These are phyloP conservation scores for Aspergillus udagawae DNA, from an alignment of 2,329 filamentous ascomycete species.

Conservation along the genomic window DNA sequence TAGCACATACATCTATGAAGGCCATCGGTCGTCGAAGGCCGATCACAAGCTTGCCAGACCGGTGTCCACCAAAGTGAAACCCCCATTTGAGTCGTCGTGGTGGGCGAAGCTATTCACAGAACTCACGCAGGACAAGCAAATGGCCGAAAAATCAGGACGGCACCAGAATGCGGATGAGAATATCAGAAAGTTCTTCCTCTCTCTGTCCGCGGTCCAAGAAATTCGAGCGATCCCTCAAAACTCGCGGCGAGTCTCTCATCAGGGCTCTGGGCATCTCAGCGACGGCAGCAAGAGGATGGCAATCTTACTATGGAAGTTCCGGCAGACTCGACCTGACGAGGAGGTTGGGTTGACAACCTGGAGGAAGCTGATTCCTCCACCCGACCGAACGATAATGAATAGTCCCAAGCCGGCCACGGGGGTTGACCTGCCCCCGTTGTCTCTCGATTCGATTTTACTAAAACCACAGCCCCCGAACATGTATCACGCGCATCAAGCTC, in stretches of 20 bases:
- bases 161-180: slow-evolving; percentile 32
- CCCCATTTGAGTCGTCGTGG: slow-evolving; percentile 43
- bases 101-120: slow-evolving; percentile 43
- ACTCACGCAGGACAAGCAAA: slow-evolving; percentile 37
- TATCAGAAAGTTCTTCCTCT: slow-evolving; percentile 35
- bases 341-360: slow-evolving; percentile 44
- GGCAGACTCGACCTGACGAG: slow-evolving; percentile 36
- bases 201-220: slow-evolving; percentile 45
- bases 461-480: slow-evolving; percentile 28
- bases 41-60: slow-evolving; percentile 33
- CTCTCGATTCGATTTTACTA: slow-evolving; percentile 33
- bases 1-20: slow-evolving; percentile 40
- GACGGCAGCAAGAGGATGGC: slow-evolving; percentile 38
- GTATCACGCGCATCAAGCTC: slow-evolving; percentile 29
- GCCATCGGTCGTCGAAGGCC: slow-evolving; percentile 26
- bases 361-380: slow-evolving; percentile 38
- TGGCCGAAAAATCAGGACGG: slow-evolving; percentile 34
- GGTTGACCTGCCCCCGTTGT: slow-evolving; percentile 34
- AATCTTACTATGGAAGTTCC: slow-evolving; percentile 46
- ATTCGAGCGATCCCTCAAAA: slow-evolving; percentile 33
- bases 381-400: slow-evolving; percentile 33
- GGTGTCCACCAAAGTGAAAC: slow-evolving; percentile 38
- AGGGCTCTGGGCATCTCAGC: slow-evolving; percentile 19
- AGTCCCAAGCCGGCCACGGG: slow-evolving; percentile 32
- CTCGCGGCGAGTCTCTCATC: slow-evolving; percentile 24